Base-by-base conservation (phyloP, 2,329 filamentous ascomycete genomes). In the Septoria petroselini region DNA sequence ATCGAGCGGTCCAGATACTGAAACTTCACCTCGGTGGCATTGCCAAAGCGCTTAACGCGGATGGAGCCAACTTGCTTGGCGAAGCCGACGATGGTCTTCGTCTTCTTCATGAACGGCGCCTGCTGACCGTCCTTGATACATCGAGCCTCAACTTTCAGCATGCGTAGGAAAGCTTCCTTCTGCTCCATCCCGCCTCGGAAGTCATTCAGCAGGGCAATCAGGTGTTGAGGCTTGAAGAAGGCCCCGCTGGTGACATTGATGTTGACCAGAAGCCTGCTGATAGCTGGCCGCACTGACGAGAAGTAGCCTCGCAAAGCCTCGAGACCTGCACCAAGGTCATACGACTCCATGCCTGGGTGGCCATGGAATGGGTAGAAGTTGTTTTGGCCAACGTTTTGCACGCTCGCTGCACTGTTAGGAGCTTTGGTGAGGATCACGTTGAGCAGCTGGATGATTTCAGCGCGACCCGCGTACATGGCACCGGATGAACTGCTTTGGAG, bases 221-320 rank as follows among this genome's bases (percentile, higher is more conserved):
- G 50, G 1, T 52, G 52, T 12, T 57, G 23, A 1, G 71, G 58
- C 55, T 78, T 71, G 64, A 81, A 82, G 59, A 81, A 84, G 0
- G 80, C 79, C 2, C 74, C 72, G 37, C 77, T 77, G 7, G 79
- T 79, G 19, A 84, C 80, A 50, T 85, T 83, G 2, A 85, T 69
- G 49, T 86, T 85, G 9, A 85, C 64, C 1, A 85, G 62, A 3
- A 85, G 68, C 3, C 81, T 73, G 31, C 73, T 75, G 11, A 79
- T 78, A 2, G 79, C 76, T 1, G 79, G 75, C 4, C 83, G 78
- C 23, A 82, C 77, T 59, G 80, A 84, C 8, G 80, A 71, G 60
- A 79, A 84, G 65, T 79, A 85, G 0, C 83, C 83, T 34, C 81
- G 73, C 3, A 82, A 64, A 0, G 80, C 80, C 40, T 78, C 70